phyloP scores from a whole-genome alignment of 345 rosid species.

The Camelina sativa region DNA sequence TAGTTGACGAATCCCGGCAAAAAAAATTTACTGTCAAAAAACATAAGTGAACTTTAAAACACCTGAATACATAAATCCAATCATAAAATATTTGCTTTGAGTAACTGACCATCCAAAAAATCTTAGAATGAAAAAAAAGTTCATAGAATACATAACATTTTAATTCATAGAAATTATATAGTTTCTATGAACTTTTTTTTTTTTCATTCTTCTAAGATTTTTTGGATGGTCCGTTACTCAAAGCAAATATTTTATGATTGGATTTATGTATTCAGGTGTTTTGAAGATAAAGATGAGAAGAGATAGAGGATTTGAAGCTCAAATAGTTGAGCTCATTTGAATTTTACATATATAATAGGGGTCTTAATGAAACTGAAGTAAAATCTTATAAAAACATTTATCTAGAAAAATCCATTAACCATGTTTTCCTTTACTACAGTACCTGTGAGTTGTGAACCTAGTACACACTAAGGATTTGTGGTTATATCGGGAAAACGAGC shows the following conservation, averaged over 20 bases:
- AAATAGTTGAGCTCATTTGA: neutral
- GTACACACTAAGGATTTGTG: neutral
- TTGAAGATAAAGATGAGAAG: constrained; percentile 57
- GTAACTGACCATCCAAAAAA: neutral
- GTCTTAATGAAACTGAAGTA: neutral
- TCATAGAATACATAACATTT: neutral
- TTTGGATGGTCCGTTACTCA: neutral
- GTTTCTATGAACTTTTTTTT: neutral
- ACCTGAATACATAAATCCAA: constrained; percentile 51
- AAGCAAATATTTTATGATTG: neutral
- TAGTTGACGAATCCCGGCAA: too few relatives aligned
- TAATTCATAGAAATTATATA: neutral
- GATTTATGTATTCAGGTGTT: constrained; percentile 52
- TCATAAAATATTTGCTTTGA: neutral
- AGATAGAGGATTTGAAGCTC: constrained; percentile 51
- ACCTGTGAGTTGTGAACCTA: neutral
- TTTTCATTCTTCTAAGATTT: neutral
- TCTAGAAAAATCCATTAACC: neutral
- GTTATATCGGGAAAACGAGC: neutral
- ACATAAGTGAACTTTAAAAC: constrained; percentile 31
- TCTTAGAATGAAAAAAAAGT: neutral
- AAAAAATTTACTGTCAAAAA: too few relatives aligned
- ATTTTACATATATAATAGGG: neutral
- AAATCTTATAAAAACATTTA: neutral
- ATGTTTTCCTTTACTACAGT: neutral